Evolutionary conservation across 257 asterid species (phyloP).

Genomic region (Hygrophila difformis): DNA sequence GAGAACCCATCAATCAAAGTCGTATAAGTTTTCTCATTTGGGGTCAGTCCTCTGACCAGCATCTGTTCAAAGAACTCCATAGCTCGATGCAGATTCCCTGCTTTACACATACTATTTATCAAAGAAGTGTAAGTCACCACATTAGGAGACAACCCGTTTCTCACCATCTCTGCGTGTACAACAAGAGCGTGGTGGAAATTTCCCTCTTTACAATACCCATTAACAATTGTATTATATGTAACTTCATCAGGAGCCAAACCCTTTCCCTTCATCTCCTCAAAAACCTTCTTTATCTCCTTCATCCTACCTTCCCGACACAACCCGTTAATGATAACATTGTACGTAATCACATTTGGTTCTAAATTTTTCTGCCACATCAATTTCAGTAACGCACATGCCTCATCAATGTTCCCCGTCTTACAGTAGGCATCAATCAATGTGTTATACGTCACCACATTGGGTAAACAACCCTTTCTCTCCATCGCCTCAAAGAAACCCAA

Average conservation of each 20-base stretch:
- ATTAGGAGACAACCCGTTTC: slow-evolving; percentile 71
- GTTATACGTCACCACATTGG: slow-evolving; percentile 70
- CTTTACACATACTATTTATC: slow-evolving; percentile 66
- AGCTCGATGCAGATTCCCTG: slow-evolving; percentile 56
- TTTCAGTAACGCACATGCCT: slow-evolving; percentile 32
- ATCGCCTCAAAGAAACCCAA: slow-evolving; percentile 41
- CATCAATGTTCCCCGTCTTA: slow-evolving; percentile 40
- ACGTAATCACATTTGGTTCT: slow-evolving; percentile 66
- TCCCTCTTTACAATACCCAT: slow-evolving; percentile 76
- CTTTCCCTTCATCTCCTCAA: slow-evolving; percentile 48
- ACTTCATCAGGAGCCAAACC: slow-evolving; percentile 70
- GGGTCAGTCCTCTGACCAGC: slow-evolving; percentile 52
- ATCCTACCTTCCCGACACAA: slow-evolving; percentile 68
- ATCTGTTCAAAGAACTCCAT: slow-evolving; percentile 66
- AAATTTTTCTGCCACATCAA: slow-evolving; percentile 47
- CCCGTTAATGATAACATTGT: slow-evolving; percentile 64
- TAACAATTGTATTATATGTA: slow-evolving; percentile 67
- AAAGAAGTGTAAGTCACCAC: slow-evolving; percentile 81
- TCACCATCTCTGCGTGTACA: slow-evolving; percentile 67
- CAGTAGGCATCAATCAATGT: slow-evolving; percentile 64
- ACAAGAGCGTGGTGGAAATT: slow-evolving; percentile 78
- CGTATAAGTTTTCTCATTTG: slow-evolving; percentile 80
- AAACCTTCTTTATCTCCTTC: slow-evolving; percentile 42
- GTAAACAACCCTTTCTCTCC: slow-evolving; percentile 58
- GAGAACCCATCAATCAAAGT: slow-evolving; percentile 75